Percentiles rank a stretch among this genome's conserved stretches.
Conservation (phyloP, 805 yeast species). For the Candida ortonii region DNA sequence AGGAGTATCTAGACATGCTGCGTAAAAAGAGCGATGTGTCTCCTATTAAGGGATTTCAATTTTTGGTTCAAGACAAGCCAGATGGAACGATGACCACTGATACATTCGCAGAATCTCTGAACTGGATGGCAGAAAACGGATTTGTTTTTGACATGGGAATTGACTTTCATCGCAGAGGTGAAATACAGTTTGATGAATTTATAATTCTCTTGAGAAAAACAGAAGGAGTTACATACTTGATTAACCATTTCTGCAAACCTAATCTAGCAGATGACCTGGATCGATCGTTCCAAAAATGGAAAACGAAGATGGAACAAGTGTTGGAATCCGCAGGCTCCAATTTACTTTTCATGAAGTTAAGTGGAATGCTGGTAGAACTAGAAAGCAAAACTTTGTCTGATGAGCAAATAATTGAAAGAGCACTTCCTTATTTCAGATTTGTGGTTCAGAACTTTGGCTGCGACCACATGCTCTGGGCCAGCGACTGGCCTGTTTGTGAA, state of each 20-base stretch:
- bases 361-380: constrained; percentile 16
- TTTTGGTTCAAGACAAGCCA: constrained; percentile 43
- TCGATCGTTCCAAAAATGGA: constrained; percentile 23
- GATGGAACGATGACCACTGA: constrained; percentile 31
- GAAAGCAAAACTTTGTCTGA: constrained; percentile 3
- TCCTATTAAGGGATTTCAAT: constrained; percentile 40
- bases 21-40: constrained; percentile 7
- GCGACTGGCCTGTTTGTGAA: constrained; percentile 13
- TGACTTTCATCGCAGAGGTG: constrained; percentile 36
- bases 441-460: constrained; percentile 46
- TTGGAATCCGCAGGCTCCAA: constrained; percentile 4
- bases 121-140: constrained; percentile 31
- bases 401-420: constrained; percentile 13
- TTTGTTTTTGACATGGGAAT: constrained; percentile 43
- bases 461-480: constrained; percentile 6
- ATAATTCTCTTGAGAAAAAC: constrained; percentile 27
- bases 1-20: constrained; percentile 16
- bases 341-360: constrained; percentile 9
- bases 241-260: constrained; percentile 46
- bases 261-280: constrained; percentile 18
- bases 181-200: constrained; percentile 41
- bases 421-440: constrained; percentile 35
- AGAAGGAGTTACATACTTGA: constrained; percentile 31
- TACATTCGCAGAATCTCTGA: constrained; percentile 32
- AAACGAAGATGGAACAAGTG: constrained; percentile 21